Conservation (phyloP, 164 flowering plant species). For the Brasenia schreberi region DNA sequence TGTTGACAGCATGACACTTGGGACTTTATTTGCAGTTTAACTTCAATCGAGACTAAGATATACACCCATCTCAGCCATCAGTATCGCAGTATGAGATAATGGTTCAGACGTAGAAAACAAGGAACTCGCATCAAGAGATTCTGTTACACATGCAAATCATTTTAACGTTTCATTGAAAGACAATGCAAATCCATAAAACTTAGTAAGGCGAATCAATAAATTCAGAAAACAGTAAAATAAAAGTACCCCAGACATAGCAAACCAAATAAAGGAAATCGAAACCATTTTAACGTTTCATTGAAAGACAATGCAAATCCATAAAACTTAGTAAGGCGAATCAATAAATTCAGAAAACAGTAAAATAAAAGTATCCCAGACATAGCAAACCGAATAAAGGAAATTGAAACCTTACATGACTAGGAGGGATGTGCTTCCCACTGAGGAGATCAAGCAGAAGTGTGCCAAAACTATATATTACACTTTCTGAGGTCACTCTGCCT, state of each 20-base stretch:
- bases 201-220: too few species aligned
- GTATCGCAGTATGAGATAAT: background rate
- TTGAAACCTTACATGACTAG: slow-evolving; percentile 73
- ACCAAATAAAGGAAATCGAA: too few species aligned
- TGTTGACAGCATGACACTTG: background rate
- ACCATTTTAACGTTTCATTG: too few species aligned
- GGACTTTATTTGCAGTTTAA: too few species aligned
- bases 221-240: too few species aligned
- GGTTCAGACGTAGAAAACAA: too few species aligned
- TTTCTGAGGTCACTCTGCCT: slow-evolving; percentile 93
- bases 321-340: background rate
- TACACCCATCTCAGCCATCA: background rate
- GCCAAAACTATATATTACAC: slow-evolving; percentile 92
- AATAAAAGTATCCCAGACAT: background rate
- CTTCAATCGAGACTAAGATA: too few species aligned
- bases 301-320: background rate
- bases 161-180: too few species aligned
- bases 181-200: too few species aligned
- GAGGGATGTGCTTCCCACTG: slow-evolving; percentile 97
- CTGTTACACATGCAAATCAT: too few species aligned
- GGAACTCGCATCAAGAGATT: too few species aligned
- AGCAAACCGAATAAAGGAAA: background rate
- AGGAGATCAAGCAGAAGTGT: slow-evolving; percentile 90
- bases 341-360: background rate
- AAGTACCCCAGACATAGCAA: too few species aligned